phyloP scores from a whole-genome alignment of 140 eudicot genomes.

The Anethum foeniculum region DNA sequence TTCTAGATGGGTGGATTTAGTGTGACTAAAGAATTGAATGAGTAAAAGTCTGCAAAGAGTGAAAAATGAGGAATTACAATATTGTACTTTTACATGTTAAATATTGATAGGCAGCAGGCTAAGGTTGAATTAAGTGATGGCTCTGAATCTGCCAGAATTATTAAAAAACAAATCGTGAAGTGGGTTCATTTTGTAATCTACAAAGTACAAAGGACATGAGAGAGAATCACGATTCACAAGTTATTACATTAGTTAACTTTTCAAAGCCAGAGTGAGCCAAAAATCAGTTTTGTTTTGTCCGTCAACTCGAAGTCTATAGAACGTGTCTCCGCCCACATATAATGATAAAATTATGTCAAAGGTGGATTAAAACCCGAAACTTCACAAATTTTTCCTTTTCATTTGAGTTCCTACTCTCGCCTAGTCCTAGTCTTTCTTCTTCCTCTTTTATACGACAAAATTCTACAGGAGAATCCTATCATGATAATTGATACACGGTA shows the following conservation, averaged over 20 bases:
- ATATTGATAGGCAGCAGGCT: not conserved
- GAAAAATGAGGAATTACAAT: not conserved
- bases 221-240: not conserved
- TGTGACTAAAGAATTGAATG: constrained; percentile 3
- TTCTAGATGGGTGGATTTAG: not conserved
- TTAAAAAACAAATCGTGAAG: not conserved
- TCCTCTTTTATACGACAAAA: too few relatives aligned
- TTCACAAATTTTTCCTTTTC: not conserved
- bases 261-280: not conserved
- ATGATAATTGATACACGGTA: too few relatives aligned
- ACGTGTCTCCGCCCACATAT: not conserved
- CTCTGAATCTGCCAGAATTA: not conserved
- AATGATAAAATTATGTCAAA: not conserved
- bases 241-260: too few relatives aligned
- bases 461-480: too few relatives aligned
- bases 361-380: not conserved
- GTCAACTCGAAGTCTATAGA: not conserved
- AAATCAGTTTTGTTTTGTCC: not conserved
- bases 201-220: not conserved
- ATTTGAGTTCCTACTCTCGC: too few relatives aligned
- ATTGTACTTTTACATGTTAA: not conserved
- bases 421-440: too few relatives aligned
- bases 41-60: constrained; percentile 1
- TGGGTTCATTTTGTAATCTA: not conserved
- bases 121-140: constrained; percentile 5